These are phyloP conservation scores for Syzygium aromaticum DNA, from an alignment of 345 rosid genomes.

Conservation along the genomic window DNA sequence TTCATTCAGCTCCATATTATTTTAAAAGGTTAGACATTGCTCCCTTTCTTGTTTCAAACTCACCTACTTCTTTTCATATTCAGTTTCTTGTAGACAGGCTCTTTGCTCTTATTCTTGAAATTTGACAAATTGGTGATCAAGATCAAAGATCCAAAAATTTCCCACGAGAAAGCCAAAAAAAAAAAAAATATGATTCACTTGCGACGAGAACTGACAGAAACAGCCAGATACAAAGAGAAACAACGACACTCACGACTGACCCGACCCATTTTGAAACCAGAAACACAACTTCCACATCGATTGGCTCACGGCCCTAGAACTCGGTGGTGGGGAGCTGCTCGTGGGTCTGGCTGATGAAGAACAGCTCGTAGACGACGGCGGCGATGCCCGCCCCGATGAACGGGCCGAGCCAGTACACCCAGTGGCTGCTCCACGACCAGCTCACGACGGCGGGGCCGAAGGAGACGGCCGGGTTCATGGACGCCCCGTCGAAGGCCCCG, in stretches of 20 bases:
- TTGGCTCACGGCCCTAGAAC: slow-evolving; percentile 5
- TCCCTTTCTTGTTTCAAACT: background rate
- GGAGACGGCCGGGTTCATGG: slow-evolving; percentile 95
- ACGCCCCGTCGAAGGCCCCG: slow-evolving; percentile 85
- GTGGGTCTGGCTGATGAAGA: slow-evolving; percentile 47
- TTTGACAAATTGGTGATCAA: background rate
- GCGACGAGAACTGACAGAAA: background rate
- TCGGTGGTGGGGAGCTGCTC: slow-evolving; percentile 63
- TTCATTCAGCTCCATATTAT: background rate
- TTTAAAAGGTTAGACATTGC: background rate
- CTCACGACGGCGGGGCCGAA: slow-evolving; percentile 97
- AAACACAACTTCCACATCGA: background rate
- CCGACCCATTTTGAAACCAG: background rate
- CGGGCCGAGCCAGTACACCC: slow-evolving; percentile 99
- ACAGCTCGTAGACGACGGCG: slow-evolving; percentile 46
- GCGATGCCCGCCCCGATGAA: slow-evolving; percentile 73
- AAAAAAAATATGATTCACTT: background rate
- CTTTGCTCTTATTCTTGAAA: background rate
- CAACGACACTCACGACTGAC: slow-evolving; percentile 3
- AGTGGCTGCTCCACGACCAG: slow-evolving; percentile 86
- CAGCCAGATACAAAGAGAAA: background rate
- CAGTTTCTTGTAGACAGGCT: background rate
- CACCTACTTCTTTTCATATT: background rate
- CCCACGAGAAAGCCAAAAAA: slow-evolving; percentile 1
- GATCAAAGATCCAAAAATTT: background rate